Conservation (phyloP, 2,329 filamentous ascomycete species). For the Fusarium compactum region DNA sequence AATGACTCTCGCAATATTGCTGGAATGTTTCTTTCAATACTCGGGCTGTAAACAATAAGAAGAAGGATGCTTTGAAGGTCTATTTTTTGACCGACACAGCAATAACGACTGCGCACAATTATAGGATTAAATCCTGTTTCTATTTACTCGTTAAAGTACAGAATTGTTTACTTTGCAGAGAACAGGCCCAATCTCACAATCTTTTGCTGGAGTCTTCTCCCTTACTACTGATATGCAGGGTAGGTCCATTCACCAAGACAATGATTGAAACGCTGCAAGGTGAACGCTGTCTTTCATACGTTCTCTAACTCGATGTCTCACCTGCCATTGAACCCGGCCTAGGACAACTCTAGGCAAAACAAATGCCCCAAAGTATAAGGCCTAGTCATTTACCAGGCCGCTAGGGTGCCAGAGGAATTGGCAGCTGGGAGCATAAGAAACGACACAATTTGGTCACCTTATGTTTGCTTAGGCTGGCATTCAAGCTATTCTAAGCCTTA, state of each 20-base stretch:
- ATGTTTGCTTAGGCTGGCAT: not conserved
- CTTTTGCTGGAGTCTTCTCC: not conserved
- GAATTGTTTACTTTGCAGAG: not conserved
- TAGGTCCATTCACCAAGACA: not conserved
- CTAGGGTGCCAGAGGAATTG: not conserved
- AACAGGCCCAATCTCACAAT: not conserved
- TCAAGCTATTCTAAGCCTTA: not conserved
- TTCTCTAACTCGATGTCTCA: not conserved
- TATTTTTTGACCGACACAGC: not conserved
- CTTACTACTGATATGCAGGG: not conserved
- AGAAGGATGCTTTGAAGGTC: not conserved
- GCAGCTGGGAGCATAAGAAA: not conserved
- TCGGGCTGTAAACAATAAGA: not conserved
- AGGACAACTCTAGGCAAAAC: not conserved
- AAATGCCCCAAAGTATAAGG: not conserved
- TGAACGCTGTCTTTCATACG: not conserved
- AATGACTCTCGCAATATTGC: not conserved
- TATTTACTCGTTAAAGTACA: not conserved
- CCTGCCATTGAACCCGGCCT: not conserved
- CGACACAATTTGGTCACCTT: not conserved
- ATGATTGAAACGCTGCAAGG: not conserved
- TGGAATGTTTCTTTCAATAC: slow-evolving; percentile 11
- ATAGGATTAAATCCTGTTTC: accelerated
- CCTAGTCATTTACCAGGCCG: not conserved
- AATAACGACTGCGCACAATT: not conserved